Evolutionary conservation across 2,329 filamentous ascomycete species (phyloP), one percentile per base, ranked within the genome.

Genomic region (Tricladium varicosporioides): DNA sequence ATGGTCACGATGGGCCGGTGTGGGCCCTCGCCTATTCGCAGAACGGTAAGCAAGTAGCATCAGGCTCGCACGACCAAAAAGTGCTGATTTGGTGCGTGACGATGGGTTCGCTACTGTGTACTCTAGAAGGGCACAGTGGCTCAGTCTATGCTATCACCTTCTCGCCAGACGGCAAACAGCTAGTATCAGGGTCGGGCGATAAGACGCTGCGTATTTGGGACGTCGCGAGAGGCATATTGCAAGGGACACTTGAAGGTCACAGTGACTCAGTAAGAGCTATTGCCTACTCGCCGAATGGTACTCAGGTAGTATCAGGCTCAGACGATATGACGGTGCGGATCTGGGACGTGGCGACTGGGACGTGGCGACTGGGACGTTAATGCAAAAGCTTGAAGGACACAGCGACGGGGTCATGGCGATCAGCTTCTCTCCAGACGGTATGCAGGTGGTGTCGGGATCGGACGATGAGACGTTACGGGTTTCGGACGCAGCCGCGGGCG

Each of bases 271-370:
- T 61, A 43, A 51, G 13, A 1, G 11, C 57, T 14, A 48, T 63
- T 13, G 61, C 59, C 32, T 64, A 63, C 60, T 63, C 58, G 40
- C 60, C 54, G 22, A 54, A 61, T 51, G 49, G 58, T 19, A 52
- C 44, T 49, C 13, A 43, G 45, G 13, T 63, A 2, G 57, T 53
- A 27, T 62, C 60, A 22, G 57, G 14, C 15, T 60, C 54, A 11
- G 47, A 46, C 8, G 60, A 63, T 48, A 48, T n/a, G 4, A 60
- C 53, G 1, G 46, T 59, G 14, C 52, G 32, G 53, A 48, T 60
- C 5, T 45, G n/a, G 42, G 42, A 45, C n/a, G 15, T 7, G 8
- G 7, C 9, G 42, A 9, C 48, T 5, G 22, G 51, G 9, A 42
- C 45, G 19, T 22, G 43, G 31, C 45, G 50, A 19, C 52, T 52